Conservation (phyloP, 768 basidiomycete genomes). For the Pleurotus sapidus region DNA sequence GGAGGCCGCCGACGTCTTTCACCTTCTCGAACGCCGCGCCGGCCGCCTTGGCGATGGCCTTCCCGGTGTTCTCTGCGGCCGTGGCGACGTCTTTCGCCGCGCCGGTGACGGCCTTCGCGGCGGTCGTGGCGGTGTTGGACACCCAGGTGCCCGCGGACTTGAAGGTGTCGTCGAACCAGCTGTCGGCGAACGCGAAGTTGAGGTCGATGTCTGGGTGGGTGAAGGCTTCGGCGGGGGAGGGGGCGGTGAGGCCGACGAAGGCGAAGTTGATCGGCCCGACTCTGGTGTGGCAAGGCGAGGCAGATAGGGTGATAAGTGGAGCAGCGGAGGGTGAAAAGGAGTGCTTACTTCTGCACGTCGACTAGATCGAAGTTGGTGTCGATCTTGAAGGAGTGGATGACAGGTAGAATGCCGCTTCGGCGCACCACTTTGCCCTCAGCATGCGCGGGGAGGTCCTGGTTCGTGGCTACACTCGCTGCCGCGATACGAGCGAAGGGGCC, state of each 20-base stretch:
- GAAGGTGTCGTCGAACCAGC: constrained; percentile 14
- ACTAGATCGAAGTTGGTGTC: constrained; percentile 29
- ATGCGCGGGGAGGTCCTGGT: constrained; percentile 30
- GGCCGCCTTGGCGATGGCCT: not conserved
- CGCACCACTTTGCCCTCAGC: constrained; percentile 20
- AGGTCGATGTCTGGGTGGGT: constrained; percentile 9
- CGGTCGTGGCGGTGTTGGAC: not conserved
- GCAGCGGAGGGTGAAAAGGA: not conserved
- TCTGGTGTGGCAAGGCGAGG: constrained; percentile 3
- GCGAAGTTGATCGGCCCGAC: constrained; percentile 4
- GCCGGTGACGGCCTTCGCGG: not conserved
- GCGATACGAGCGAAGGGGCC: constrained; percentile 26
- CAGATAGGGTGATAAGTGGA: not conserved
- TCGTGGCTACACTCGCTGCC: constrained; percentile 26
- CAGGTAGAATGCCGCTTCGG: constrained; percentile 19
- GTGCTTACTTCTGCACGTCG: constrained; percentile 14
- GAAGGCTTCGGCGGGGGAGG: constrained; percentile 9
- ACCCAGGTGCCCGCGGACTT: constrained; percentile 1
- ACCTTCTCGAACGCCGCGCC: not conserved
- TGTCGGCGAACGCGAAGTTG: constrained; percentile 9
- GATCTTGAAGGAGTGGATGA: constrained; percentile 29
- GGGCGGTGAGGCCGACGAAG: constrained; percentile 12
- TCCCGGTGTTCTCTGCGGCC: not conserved
- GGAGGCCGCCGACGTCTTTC: not conserved
- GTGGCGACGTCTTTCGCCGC: not conserved